A percentile compares a stretch with the other conserved stretches of the same genome.
Conservation (phyloP, 2,329 filamentous ascomycete genomes). For the Paecilomyces niveus region DNA sequence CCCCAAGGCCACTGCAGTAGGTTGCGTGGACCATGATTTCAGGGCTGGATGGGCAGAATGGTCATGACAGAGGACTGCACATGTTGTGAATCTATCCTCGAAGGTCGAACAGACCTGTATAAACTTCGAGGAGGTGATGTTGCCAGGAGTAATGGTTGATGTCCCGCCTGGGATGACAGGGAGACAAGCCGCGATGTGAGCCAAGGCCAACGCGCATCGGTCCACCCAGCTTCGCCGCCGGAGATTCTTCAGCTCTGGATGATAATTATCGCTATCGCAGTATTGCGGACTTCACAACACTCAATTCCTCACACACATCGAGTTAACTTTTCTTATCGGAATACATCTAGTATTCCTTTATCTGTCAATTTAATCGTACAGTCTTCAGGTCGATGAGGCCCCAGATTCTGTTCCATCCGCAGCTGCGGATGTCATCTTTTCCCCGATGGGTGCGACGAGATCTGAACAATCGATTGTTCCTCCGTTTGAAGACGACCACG, state of each 20-base stretch:
- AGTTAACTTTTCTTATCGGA: neutral
- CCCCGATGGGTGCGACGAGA: conserved; percentile 18
- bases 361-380: neutral
- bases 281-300: neutral
- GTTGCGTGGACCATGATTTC: neutral
- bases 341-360: neutral
- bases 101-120: neutral
- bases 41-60: neutral
- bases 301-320: neutral
- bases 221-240: neutral
- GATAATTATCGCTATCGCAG: neutral
- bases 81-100: neutral
- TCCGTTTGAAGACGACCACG: conserved; percentile 23
- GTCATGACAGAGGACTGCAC: neutral
- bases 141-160: neutral
- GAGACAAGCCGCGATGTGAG: neutral
- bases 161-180: neutral
- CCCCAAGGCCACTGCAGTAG: conserved; percentile 16
- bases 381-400: conserved; percentile 13
- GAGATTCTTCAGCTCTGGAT: neutral
- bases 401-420: conserved; percentile 21
- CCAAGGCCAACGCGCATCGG: neutral
- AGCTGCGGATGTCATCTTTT: conserved; percentile 18
- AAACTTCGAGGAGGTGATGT: neutral
- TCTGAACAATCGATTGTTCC: conserved; percentile 18